Percentiles rank a stretch among this genome's conserved stretches.
Conservation (phyloP, 768 basidiomycete species). For the Fomitopsis serialis region DNA sequence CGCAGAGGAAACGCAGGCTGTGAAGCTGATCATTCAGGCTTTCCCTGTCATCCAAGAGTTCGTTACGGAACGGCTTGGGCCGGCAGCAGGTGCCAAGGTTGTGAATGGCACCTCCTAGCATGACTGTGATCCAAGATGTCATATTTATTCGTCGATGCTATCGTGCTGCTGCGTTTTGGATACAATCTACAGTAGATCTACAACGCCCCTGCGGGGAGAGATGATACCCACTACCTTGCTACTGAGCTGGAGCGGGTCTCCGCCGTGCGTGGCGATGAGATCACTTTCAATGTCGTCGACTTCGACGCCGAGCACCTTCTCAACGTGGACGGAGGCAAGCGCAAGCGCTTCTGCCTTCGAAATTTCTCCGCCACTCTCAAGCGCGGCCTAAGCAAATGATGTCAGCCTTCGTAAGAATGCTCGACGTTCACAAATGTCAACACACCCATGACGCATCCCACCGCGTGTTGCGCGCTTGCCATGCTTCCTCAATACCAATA, state of each 20-base stretch:
- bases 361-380: conserved; percentile 35
- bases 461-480: conserved; percentile 70
- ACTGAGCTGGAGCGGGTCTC: conserved; percentile 24
- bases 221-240: conserved; percentile 24
- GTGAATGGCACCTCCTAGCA: not conserved
- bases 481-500: conserved; percentile 60
- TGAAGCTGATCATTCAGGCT: conserved; percentile 65
- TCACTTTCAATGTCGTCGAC: conserved; percentile 11
- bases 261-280: conserved; percentile 25
- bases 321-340: conserved; percentile 35
- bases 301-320: conserved; percentile 29
- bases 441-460: conserved; percentile 80
- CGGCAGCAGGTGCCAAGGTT: not conserved
- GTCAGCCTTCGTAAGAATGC: conserved; percentile 2
- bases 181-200: conserved; percentile 13
- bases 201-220: conserved; percentile 17
- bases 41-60: conserved; percentile 60
- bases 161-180: not conserved
- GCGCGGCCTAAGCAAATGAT: conserved; percentile 28
- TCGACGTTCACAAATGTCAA: conserved; percentile 5
- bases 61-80: conserved; percentile 25
- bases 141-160: not conserved
- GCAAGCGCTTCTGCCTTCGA: conserved; percentile 32
- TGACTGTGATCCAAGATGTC: not conserved
- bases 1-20: conserved; percentile 66